A percentile compares a stretch with the other conserved stretches of the same genome.
These are phyloP conservation scores for Theobroma cacao DNA, from an alignment of 345 rosid species.

Conservation along the genomic window DNA sequence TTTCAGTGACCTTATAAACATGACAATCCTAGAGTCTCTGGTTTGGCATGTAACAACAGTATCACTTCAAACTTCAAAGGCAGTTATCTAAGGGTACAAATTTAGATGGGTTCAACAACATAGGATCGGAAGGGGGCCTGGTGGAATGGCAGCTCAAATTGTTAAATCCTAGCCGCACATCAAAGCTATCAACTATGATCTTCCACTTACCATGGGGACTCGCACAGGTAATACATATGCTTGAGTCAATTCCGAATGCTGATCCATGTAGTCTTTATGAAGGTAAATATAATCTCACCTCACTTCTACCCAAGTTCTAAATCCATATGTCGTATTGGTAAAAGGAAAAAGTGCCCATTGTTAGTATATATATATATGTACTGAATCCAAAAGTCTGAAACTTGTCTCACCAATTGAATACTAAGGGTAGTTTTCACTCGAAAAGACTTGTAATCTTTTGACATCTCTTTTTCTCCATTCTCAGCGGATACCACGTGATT, in stretches of 20 bases:
- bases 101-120: constrained; percentile 19
- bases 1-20: too few relatives aligned
- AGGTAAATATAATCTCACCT: constrained; percentile 20
- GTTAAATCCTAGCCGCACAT: constrained; percentile 29
- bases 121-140: constrained; percentile 32
- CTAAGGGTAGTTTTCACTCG: too few relatives aligned
- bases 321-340: too few relatives aligned
- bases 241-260: constrained; percentile 26
- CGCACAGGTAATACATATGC: constrained; percentile 41
- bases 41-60: too few relatives aligned
- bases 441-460: not conserved
- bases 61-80: too few relatives aligned
- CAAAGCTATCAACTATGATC: constrained; percentile 35
- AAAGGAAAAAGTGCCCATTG: too few relatives aligned
- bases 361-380: too few relatives aligned
- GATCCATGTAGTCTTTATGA: constrained; percentile 29
- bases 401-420: too few relatives aligned
- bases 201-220: constrained; percentile 22
- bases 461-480: not conserved
- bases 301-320: not conserved
- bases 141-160: constrained; percentile 18
- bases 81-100: constrained; percentile 7
- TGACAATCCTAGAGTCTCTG: too few relatives aligned
- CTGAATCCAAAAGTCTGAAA: too few relatives aligned
- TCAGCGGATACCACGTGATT: constrained; percentile 24